phyloP scores from a whole-genome alignment of 2,329 filamentous ascomycete genomes.

The Aspergillus sojae region DNA sequence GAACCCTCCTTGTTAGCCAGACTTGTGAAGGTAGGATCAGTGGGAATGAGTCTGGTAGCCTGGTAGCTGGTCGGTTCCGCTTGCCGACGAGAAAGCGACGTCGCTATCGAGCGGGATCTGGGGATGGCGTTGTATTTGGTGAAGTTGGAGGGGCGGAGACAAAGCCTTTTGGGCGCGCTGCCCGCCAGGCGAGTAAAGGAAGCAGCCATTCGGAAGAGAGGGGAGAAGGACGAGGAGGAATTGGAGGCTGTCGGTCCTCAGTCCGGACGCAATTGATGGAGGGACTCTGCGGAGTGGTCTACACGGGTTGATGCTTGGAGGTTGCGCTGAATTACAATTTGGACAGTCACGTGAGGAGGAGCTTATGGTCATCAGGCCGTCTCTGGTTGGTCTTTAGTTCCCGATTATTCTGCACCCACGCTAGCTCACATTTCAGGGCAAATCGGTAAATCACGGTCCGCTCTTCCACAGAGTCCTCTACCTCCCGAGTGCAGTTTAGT shows the following conservation, averaged over 20 bases:
- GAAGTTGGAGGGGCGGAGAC: slow-evolving; percentile 54
- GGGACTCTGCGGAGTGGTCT: slow-evolving; percentile 34
- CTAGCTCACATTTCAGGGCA: background rate
- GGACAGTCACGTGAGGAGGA: slow-evolving; percentile 36
- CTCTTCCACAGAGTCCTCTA: background rate
- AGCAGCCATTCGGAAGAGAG: slow-evolving; percentile 57
- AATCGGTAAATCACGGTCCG: background rate
- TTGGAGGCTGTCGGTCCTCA: slow-evolving; percentile 35
- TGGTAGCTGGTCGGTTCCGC: slow-evolving; percentile 53
- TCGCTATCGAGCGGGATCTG: slow-evolving; percentile 58
- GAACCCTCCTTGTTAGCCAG: slow-evolving; percentile 47
- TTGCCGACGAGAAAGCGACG: slow-evolving; percentile 56
- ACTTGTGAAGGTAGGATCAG: slow-evolving; percentile 58
- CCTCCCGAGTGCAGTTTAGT: slow-evolving; percentile 22
- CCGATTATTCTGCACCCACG: slow-evolving; percentile 22
- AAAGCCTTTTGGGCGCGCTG: slow-evolving; percentile 62
- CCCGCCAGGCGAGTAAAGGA: slow-evolving; percentile 62
- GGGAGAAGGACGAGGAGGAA: slow-evolving; percentile 23
- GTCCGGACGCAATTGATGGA: slow-evolving; percentile 41
- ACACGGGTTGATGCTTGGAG: slow-evolving; percentile 33
- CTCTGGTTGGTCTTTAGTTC: slow-evolving; percentile 33
- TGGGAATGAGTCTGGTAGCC: slow-evolving; percentile 59
- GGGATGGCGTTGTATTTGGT: slow-evolving; percentile 44
- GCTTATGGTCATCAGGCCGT: slow-evolving; percentile 39
- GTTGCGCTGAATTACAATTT: slow-evolving; percentile 39